Conservation (phyloP, 2,329 filamentous ascomycete species). For the Daldinia sp. region DNA sequence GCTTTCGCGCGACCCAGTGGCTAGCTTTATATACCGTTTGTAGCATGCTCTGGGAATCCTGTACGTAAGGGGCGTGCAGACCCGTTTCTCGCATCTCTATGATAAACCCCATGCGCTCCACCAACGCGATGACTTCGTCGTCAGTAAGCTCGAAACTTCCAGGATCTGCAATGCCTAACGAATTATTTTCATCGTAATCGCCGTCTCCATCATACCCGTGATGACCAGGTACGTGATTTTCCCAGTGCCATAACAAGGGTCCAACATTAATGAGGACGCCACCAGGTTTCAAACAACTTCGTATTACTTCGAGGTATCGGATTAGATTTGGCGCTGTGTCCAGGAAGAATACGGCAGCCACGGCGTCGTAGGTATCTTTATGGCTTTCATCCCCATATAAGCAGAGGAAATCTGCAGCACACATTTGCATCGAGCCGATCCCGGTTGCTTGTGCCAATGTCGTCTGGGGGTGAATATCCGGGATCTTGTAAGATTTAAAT, state of each 20-base stretch:
- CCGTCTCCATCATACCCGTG: conserved; percentile 65
- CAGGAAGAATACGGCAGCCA: conserved; percentile 94
- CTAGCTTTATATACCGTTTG: conserved; percentile 83
- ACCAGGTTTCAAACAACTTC: conserved; percentile 78
- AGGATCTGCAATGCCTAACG: conserved; percentile 83
- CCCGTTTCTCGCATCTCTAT: conserved; percentile 72
- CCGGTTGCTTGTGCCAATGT: conserved; percentile 57
- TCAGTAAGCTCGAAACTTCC: conserved; percentile 91
- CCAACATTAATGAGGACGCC: conserved; percentile 92
- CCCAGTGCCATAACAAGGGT: conserved; percentile 95
- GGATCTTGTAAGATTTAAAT: conserved; percentile 77
- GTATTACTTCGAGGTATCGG: conserved; percentile 86
- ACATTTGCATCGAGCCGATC: conserved; percentile 86
- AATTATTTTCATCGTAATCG: conserved; percentile 61
- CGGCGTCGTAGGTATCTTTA: conserved; percentile 77
- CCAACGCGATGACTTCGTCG: conserved; percentile 84
- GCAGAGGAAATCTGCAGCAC: conserved; percentile 91
- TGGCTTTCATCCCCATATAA: conserved; percentile 77
- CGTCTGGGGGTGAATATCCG: conserved; percentile 80
- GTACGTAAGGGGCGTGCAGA: conserved; percentile 85
- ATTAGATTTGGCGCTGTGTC: conserved; percentile 96
- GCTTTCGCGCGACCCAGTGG: conserved; percentile 88
- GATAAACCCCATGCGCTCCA: conserved; percentile 80
- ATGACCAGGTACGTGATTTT: conserved; percentile 74
- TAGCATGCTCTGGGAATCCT: conserved; percentile 86